phyloP scores from a whole-genome alignment of 805 yeast species.

The Saturnispora dispora region DNA sequence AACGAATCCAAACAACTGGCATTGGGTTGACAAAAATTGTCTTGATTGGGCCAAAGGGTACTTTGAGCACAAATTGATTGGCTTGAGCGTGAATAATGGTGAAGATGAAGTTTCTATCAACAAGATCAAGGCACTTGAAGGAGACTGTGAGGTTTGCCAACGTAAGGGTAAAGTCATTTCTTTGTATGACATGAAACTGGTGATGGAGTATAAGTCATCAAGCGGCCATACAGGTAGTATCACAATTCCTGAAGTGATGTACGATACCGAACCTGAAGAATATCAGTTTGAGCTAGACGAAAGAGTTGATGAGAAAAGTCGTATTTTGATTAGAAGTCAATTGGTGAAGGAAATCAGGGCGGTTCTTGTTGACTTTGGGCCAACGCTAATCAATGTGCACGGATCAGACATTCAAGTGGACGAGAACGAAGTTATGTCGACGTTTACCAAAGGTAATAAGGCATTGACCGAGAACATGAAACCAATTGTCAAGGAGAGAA shows the following conservation, averaged over 20 bases:
- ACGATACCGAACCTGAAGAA: constrained; percentile 80
- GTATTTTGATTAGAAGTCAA: constrained; percentile 38
- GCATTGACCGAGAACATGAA: constrained; percentile 20
- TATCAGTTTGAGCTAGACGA: constrained; percentile 70
- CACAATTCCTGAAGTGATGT: constrained; percentile 84
- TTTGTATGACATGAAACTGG: constrained; percentile 70
- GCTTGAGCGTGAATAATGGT: constrained; percentile 29
- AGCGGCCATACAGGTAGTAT: constrained; percentile 49
- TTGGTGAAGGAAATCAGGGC: constrained; percentile 65
- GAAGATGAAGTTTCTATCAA: constrained; percentile 31
- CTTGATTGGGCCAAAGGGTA: constrained; percentile 81
- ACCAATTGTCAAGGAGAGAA: constrained; percentile 22
- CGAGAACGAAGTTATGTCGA: constrained; percentile 51
- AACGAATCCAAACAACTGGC: constrained; percentile 98
- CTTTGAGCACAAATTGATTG: constrained; percentile 53
- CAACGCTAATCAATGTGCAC: constrained; percentile 63
- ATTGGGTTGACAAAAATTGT: constrained; percentile 98
- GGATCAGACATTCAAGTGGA: constrained; percentile 85
- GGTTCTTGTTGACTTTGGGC: constrained; percentile 57
- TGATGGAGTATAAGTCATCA: constrained; percentile 30
- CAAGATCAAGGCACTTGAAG: constrained; percentile 58
- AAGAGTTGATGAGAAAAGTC: constrained; percentile 46
- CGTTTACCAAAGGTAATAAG: constrained; percentile 45
- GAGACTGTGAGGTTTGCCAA: constrained; percentile 96
- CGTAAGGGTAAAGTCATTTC: constrained; percentile 95